Conservation (phyloP, 108 stramenopile species). For the Schizochytrium sp. region DNA sequence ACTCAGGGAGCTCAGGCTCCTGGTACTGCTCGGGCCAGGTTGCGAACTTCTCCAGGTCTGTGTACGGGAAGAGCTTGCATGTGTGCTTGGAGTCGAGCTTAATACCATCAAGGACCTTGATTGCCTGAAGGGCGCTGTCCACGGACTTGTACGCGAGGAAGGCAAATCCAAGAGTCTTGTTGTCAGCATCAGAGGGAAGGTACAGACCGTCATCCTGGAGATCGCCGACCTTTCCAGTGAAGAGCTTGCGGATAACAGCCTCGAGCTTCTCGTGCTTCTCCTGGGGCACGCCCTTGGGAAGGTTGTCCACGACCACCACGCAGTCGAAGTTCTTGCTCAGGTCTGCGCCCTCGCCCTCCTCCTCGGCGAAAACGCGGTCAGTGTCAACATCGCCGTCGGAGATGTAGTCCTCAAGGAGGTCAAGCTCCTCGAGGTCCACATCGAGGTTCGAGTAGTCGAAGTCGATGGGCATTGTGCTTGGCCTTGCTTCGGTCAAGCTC, state of each 20-base stretch:
- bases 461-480: conserved; percentile 15
- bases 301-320: conserved; percentile 56
- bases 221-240: conserved; percentile 53
- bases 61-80: conserved; percentile 63
- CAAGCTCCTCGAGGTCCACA: conserved; percentile 61
- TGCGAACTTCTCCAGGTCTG: conserved; percentile 59
- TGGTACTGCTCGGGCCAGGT: conserved; percentile 62
- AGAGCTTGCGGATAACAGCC: conserved; percentile 47
- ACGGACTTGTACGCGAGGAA: conserved; percentile 59
- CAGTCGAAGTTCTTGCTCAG: conserved; percentile 48
- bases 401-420: conserved; percentile 47
- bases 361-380: conserved; percentile 57
- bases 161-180: conserved; percentile 61
- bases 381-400: conserved; percentile 53
- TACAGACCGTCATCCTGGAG: conserved; percentile 61
- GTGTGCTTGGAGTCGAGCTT: conserved; percentile 67
- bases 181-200: conserved; percentile 55
- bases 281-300: conserved; percentile 38
- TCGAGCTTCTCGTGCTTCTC: conserved; percentile 60
- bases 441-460: conserved; percentile 58
- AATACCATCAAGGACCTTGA: conserved; percentile 60
- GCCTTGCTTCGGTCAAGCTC: no score
- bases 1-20: conserved; percentile 40
- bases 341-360: conserved; percentile 56
- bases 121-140: conserved; percentile 63